Evolutionary conservation across 305 asterid genomes (phyloP), one percentile per base, ranked within the genome.

Genomic region (Fraxinus latifolia): DNA sequence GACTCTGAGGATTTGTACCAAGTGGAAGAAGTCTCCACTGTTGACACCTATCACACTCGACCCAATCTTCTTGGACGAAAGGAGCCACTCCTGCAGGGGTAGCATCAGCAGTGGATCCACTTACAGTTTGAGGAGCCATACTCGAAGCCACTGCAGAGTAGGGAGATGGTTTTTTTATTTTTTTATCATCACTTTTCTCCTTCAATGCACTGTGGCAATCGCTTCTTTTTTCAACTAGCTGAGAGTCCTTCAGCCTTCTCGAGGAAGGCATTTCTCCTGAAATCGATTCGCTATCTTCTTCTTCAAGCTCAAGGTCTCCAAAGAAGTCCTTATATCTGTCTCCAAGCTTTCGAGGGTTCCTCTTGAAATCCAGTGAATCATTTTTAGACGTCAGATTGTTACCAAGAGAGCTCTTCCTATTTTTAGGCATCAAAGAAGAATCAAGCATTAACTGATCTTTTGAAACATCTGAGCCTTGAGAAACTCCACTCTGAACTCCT

Each of bases 21-120:
- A 87, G 93, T 78, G 99, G 99, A 86, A 95, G 95, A 87, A 96
- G 94, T 84, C 99, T 89, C 99, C 99, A 96, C 74, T 79, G 74
- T 76, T 86, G 89, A 86, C 99, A 96, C 88, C 91, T 92, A 82
- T 96, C 99, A 77, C 99, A 96, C 23, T 31, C 36, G 71, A 95
- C 99, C 99, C 99, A 96, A 86, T 91, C 92, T 88, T 96, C 99
- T 50, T 93, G 81, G 53, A 88, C 93, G 50, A 89, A 72, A 68
- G 98, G 98, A 83, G 87, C 84, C 77, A 70, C 84, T 81, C 91
- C 87, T 19, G 85, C 53, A 80, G 91, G 90, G 81, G 82, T 79
- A 84, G 89, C 89, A 86, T 89, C 90, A 70, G 92, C 82, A 78
- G 84, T 87, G 62, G 80, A 89, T 80, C 93, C 34, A 80, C 79